A percentile compares a stretch with the other conserved stretches of the same genome.
phyloP scores from a whole-genome alignment of 176 grass and related monocot species.

The Carex myosuroides region DNA sequence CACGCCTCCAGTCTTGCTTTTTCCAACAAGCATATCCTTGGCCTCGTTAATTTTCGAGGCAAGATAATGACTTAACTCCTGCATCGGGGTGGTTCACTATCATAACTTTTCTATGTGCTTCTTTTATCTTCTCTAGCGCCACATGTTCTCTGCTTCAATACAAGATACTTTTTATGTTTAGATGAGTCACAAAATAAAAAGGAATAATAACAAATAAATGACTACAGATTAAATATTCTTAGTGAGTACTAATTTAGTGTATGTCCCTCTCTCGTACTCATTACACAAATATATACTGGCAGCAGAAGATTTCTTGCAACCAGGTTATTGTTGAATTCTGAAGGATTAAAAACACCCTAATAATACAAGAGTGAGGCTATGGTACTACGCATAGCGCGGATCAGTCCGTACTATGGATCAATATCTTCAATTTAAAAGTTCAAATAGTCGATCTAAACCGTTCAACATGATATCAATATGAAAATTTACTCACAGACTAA shows the following conservation, averaged over 20 bases:
- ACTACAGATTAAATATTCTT: background rate
- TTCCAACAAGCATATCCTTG: conserved; percentile 68
- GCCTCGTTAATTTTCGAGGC: conserved; percentile 87
- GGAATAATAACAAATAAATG: background rate
- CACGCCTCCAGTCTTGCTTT: conserved; percentile 34
- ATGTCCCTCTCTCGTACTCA: background rate
- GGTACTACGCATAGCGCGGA: too few relatives aligned
- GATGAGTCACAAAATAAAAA: background rate
- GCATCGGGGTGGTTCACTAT: conserved; percentile 78
- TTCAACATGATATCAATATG: too few relatives aligned
- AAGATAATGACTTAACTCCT: conserved; percentile 67
- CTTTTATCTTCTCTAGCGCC: conserved; percentile 64
- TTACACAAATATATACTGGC: background rate
- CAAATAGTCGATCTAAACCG: too few relatives aligned
- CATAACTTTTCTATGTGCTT: conserved; percentile 88
- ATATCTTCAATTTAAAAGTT: too few relatives aligned
- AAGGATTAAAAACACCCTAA: background rate
- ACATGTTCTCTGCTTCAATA: conserved; percentile 54
- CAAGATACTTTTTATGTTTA: background rate
- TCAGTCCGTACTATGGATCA: too few relatives aligned
- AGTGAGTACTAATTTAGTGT: background rate
- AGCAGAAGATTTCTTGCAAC: background rate
- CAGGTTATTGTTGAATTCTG: background rate
- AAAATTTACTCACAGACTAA: too few relatives aligned
- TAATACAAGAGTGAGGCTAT: background rate